Base-by-base conservation (phyloP, 257 asterid genomes). In the Apocynum venetum region DNA sequence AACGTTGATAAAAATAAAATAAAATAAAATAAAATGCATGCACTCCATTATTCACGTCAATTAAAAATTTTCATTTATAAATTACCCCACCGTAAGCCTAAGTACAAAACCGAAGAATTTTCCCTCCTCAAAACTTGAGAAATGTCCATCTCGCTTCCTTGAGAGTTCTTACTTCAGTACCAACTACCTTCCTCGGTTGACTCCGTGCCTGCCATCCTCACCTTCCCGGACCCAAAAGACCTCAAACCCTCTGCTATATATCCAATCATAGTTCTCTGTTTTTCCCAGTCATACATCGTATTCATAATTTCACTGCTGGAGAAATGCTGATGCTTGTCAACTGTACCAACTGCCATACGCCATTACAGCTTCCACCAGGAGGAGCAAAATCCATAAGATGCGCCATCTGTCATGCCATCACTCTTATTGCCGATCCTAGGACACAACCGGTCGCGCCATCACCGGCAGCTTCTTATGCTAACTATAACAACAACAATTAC, bases 321-420 rank as follows among this genome's bases (percentile, higher is more conserved):
- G 79, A 73, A 79, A 89, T 89, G 93, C 82, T 89, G 89, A 88
- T 89, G 95, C 91, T 91, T 7, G 92, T 93, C 1, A 86, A 95
- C 81, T 95, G 98, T 76, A 89, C 96, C 79, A 78, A 81, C 87
- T 95, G 98, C 86, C 91, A 43, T 46, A 91, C 97, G 17, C 84
- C 96, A 10, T 87, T 95, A 60, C 94, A 91, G 85, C 91, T 95
- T 76, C 98, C 98, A 38, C 82, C 87, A 19, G 93, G 97, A 19
- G 93, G 97, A n/a, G 96, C 96, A 76, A 68, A 79, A 78, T 86
- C 98, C 77, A 90, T 95, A 79, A 90, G 97, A 59, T 95, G 98
- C 80, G 93, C 88, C 59, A 4, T 92, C 65, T 95, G 98, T 84
- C 90, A 83, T 0, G 98, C 97, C 79, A 57, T 95, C 82, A 95